A percentile compares a stretch with the other conserved stretches of the same genome.
phyloP scores from a whole-genome alignment of 192 early-diverging fungal genomes.

The Chytriomyces hyalinus region DNA sequence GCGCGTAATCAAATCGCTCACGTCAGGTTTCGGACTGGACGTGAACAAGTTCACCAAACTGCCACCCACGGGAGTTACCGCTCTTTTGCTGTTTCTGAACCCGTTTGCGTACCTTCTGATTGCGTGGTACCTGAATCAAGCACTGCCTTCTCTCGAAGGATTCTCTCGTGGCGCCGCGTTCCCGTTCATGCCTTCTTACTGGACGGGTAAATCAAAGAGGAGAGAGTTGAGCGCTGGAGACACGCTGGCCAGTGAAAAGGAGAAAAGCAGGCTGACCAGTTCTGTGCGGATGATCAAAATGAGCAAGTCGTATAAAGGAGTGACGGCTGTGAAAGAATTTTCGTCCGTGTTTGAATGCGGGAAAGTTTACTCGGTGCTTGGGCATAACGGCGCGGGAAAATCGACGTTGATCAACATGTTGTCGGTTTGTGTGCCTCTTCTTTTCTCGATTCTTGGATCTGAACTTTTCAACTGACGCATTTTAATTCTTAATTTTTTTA shows the following conservation, averaged over 20 bases:
- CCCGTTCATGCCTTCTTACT: conserved; percentile 35
- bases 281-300: conserved; percentile 33
- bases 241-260: conserved; percentile 33
- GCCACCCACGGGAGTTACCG: neutral
- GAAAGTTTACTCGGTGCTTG: conserved; percentile 53
- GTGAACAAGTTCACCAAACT: neutral
- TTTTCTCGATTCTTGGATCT: neutral
- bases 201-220: conserved; percentile 17
- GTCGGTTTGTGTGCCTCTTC: conserved; percentile 52
- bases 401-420: conserved; percentile 73
- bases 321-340: conserved; percentile 38
- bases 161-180: conserved; percentile 67
- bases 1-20: neutral
- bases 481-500: neutral
- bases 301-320: conserved; percentile 29
- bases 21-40: neutral
- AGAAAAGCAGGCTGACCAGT: neutral
- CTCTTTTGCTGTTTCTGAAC: conserved; percentile 9
- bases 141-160: conserved; percentile 70
- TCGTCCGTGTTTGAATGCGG: conserved; percentile 31
- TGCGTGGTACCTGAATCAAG: conserved; percentile 56
- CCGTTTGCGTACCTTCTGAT: conserved; percentile 50
- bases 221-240: conserved; percentile 18
- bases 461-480: neutral
- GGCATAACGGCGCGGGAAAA: conserved; percentile 74